phyloP scores from a whole-genome alignment of 257 asterid genomes.

The Agastache rugosa region DNA sequence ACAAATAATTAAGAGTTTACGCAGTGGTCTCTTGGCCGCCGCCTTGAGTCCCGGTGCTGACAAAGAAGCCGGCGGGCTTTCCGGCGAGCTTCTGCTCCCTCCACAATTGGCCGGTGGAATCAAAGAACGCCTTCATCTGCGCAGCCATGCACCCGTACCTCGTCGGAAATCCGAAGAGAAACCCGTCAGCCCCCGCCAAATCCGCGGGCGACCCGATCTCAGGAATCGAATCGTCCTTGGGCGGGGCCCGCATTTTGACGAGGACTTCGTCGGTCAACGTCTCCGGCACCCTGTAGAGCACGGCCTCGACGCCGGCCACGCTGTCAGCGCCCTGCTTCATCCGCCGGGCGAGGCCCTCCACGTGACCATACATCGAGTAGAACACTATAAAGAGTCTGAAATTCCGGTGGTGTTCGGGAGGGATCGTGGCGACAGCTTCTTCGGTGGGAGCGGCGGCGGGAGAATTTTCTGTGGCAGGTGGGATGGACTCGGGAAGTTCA shows the following conservation, averaged over 20 bases:
- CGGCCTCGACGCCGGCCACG: constrained; percentile 76
- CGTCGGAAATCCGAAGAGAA: constrained; percentile 92
- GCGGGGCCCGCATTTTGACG: constrained; percentile 74
- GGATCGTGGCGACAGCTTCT: constrained; percentile 25
- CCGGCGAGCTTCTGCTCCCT: constrained; percentile 91
- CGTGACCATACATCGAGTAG: constrained; percentile 99
- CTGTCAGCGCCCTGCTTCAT: constrained; percentile 84
- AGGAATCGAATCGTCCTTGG: constrained; percentile 72
- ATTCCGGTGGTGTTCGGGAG: constrained; percentile 38
- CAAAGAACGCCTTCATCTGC: constrained; percentile 96
- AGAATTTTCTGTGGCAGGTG: constrained; percentile 15
- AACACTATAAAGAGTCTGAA: constrained; percentile 70
- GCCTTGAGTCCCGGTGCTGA: constrained; percentile 99
- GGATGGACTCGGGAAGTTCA: constrained; percentile 37
- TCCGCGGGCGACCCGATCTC: constrained; percentile 63
- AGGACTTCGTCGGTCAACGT: constrained; percentile 69
- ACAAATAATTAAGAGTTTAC: constrained; percentile 52
- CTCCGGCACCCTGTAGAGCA: constrained; percentile 80
- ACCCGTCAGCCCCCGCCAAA: constrained; percentile 75
- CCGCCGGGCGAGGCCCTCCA: constrained; percentile 80
- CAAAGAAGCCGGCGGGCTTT: constrained; percentile 94
- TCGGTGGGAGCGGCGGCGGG: constrained; percentile 16
- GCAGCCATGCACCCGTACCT: constrained; percentile 96
- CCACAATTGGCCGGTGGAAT: constrained; percentile 89
- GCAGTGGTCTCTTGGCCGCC: constrained; percentile 99